phyloP scores from a whole-genome alignment of 768 basidiomycete genomes.

The Russula dissimulans region DNA sequence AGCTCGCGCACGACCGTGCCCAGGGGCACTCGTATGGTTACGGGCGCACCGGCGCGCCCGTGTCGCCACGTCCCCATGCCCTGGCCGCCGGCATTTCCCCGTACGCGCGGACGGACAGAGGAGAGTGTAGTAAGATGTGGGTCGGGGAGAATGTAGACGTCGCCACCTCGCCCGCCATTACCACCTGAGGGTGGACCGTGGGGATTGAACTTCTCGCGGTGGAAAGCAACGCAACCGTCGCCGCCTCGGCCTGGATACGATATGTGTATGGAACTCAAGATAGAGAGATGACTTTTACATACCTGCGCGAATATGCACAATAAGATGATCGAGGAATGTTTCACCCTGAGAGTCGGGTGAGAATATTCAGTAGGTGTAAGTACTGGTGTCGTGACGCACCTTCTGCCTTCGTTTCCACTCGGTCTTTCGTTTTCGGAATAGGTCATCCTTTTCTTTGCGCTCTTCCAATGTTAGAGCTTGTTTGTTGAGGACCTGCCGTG shows the following conservation, averaged over 20 bases:
- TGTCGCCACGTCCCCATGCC: constrained; percentile 86
- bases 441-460: constrained; percentile 12
- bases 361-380: no score
- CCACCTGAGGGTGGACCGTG: constrained; percentile 90
- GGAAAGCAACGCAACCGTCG: constrained; percentile 86
- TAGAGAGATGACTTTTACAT: not conserved
- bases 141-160: constrained; percentile 77
- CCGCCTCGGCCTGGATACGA: constrained; percentile 68
- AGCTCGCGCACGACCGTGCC: constrained; percentile 86
- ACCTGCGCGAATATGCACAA: constrained; percentile 76
- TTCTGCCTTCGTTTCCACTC: constrained; percentile 72
- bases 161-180: constrained; percentile 82
- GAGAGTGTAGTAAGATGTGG: constrained; percentile 70
- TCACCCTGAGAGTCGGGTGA: constrained; percentile 42
- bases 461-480: not conserved
- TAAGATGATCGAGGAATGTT: constrained; percentile 71
- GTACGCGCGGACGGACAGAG: constrained; percentile 56
- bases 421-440: constrained; percentile 43
- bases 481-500: not conserved
- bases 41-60: constrained; percentile 64
- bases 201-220: constrained; percentile 78
- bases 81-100: constrained; percentile 54
- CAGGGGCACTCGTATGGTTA: constrained; percentile 73
- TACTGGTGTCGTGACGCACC: constrained; percentile 31
- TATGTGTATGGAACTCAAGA: not conserved